These are phyloP conservation scores for Pelargonium hybrid DNA, from an alignment of 441 rosid genomes.

Conservation along the genomic window DNA sequence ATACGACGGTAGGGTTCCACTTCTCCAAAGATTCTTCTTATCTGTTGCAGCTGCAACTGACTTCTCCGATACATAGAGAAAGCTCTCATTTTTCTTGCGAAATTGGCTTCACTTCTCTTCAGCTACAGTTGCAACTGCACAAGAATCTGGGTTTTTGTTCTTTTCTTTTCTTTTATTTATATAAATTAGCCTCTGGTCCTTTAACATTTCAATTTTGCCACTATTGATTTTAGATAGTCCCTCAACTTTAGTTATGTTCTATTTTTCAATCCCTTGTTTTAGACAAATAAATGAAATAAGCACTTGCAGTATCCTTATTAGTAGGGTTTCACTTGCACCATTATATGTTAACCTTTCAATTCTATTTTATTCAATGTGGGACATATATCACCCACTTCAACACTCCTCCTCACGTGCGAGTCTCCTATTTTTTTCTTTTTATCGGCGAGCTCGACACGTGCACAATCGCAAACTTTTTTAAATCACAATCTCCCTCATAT, in stretches of 20 bases:
- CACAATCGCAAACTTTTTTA: too few species aligned
- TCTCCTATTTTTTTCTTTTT: too few species aligned
- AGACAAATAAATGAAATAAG: too few species aligned
- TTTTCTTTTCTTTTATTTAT: not conserved
- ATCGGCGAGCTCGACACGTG: too few species aligned
- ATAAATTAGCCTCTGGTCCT: not conserved
- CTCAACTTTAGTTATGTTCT: not conserved
- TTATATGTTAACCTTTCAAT: too few species aligned
- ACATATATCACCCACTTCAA: too few species aligned
- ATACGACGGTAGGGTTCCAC: not conserved
- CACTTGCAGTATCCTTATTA: too few species aligned
- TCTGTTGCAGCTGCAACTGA: conserved; percentile 17
- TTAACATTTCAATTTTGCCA: not conserved
- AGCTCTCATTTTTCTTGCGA: conserved; percentile 23
- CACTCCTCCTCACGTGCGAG: too few species aligned
- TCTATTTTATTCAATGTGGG: too few species aligned
- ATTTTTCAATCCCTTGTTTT: not conserved
- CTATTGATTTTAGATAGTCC: not conserved
- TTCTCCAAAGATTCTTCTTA: not conserved
- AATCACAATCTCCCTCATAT: too few species aligned
- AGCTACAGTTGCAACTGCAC: not conserved
- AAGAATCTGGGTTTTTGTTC: not conserved
- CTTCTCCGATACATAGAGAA: conserved; percentile 17
- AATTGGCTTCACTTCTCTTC: conserved; percentile 6
- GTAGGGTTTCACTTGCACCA: too few species aligned